Conservation (phyloP, 116 monocot species). For the Phalaenopsis hybrid region DNA sequence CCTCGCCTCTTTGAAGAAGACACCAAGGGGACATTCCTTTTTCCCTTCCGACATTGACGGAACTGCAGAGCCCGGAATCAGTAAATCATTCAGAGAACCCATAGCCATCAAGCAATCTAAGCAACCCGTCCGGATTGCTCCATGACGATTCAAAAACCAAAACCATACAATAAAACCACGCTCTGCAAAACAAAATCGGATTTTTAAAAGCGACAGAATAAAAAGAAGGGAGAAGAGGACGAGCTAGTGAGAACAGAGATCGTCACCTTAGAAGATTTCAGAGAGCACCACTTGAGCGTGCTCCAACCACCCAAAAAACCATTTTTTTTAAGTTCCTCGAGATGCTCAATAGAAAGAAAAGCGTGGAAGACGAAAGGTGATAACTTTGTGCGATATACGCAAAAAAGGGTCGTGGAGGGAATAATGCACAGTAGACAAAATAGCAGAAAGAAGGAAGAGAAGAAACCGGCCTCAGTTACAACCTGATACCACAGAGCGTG, state of each 20-base stretch:
- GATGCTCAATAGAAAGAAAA: slow-evolving; percentile 4
- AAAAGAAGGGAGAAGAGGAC: background rate
- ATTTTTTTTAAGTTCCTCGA: background rate
- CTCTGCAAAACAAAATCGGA: background rate
- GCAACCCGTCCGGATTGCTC: background rate
- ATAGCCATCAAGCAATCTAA: slow-evolving; percentile 11
- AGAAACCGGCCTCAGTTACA: background rate
- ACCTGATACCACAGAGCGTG: background rate
- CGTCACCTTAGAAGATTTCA: background rate
- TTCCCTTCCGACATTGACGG: slow-evolving; percentile 16
- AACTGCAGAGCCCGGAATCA: slow-evolving; percentile 10
- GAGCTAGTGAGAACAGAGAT: background rate
- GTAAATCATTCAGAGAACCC: slow-evolving; percentile 11
- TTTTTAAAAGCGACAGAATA: background rate
- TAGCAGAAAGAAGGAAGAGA: background rate
- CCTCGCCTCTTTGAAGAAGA: slow-evolving; percentile 44
- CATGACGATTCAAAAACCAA: background rate
- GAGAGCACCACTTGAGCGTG: background rate
- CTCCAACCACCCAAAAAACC: background rate
- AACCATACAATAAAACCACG: background rate
- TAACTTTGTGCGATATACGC: background rate
- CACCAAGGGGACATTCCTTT: slow-evolving; percentile 19
- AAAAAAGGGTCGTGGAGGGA: background rate
- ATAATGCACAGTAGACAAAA: background rate
- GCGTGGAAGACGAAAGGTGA: background rate